Evolutionary conservation across 176 grass and related monocot genomes (phyloP), one percentile per base, ranked within the genome.

Genomic region (Echinochloa phyllopogon): DNA sequence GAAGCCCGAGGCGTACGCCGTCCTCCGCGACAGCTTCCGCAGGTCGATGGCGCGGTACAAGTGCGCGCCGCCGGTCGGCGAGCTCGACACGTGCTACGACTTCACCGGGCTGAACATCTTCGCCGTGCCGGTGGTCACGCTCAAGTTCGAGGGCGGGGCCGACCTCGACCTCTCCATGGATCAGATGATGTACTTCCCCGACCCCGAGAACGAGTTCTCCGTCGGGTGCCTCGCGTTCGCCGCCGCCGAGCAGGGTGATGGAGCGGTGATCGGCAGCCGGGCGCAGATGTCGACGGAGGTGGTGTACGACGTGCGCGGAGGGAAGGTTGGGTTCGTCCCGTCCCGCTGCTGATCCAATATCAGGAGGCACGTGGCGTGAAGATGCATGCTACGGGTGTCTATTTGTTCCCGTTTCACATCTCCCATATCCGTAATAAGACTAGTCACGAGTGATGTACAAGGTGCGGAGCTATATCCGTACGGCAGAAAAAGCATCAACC

Each of bases 11-110:
- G 17, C 23, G 3, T 77, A 85, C 83, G 6, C n/a, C 2, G 39
- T 1, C 5, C 83, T 85, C 62, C 83, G 83, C 59, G 58, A 75
- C 59, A 2, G 1, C 9, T 84, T 84, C 82, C 36, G 47, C 1
- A 0, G 2, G 45, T 5, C 0, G n/a, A 84, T 84, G 82, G 3
- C 47, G 3, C 0, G 3, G 8, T 76, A 84, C 82, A 47, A 15
- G 3, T 0, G 3, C 3, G 82, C 48, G 60, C 60, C 72, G 47
- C 72, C 72, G 47, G 17, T 18, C 0, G 79, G 53, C 8, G 3
- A 2, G 10, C 86, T 88, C 41, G 86, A 88, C 10, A 83, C 64
- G 16, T 88, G 86, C 79, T 88, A 88, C 86, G 43, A 88, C 79
- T 77, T 88, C 80, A 83, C 64, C 10, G 72, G 64, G n/a, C 17